Percentiles rank a stretch among this genome's conserved stretches.
phyloP scores from a whole-genome alignment of 164 flowering plant genomes.

The Vitis rupestris region DNA sequence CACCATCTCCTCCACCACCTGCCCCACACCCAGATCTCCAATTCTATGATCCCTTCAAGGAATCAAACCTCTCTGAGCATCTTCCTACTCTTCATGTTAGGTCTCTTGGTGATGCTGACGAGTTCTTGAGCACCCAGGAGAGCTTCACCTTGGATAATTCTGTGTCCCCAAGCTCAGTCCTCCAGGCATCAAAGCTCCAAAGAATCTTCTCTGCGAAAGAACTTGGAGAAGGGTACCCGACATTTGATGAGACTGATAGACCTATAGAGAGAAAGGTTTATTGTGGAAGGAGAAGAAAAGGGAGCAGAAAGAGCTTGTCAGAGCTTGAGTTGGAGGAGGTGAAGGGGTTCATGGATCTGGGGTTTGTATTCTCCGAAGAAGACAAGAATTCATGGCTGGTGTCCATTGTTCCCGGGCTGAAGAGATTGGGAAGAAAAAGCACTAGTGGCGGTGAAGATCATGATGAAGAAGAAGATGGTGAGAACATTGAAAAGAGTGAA shows the following conservation, averaged over 20 bases:
- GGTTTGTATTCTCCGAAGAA: conserved; percentile 38
- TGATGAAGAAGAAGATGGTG: too few species aligned
- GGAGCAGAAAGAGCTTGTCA: conserved; percentile 30
- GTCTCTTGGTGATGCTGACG: conserved; percentile 17
- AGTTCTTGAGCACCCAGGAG: background rate
- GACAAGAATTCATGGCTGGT: conserved; percentile 26
- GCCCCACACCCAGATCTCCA: background rate
- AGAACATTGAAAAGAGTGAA: background rate
- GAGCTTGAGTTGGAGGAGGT: conserved; percentile 38
- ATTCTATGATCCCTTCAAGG: background rate
- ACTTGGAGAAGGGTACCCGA: background rate
- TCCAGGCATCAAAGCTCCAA: conserved; percentile 18
- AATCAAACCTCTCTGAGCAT: background rate
- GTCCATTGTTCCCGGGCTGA: conserved; percentile 31
- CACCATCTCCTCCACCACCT: background rate
- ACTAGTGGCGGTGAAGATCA: background rate
- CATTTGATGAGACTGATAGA: background rate
- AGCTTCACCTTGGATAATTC: conserved; percentile 12
- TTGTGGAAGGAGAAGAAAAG: background rate
- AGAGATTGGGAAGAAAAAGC: conserved; percentile 13
- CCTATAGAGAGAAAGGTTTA: background rate
- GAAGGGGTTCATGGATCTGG: conserved; percentile 42
- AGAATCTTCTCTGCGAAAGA: conserved; percentile 29
- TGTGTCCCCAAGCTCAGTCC: conserved; percentile 27
- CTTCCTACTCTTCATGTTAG: conserved; percentile 14